phyloP scores from a whole-genome alignment of 2,329 filamentous ascomycete species.

The Aspergillus glaucus region DNA sequence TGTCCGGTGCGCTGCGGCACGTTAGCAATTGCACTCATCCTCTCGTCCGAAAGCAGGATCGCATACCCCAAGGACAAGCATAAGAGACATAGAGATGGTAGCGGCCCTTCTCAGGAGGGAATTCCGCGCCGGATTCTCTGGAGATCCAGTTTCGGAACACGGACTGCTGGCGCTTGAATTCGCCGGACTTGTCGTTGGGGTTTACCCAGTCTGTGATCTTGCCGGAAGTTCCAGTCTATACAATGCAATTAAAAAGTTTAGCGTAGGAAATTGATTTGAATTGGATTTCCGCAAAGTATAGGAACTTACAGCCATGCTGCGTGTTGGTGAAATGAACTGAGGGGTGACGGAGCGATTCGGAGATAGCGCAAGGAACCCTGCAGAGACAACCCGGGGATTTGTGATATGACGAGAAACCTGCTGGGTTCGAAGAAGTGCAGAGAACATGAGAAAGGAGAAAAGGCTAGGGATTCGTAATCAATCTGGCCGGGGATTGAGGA shows the following conservation, averaged over 20 bases:
- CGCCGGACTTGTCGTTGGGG: constrained; percentile 69
- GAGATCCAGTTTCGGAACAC: constrained; percentile 78
- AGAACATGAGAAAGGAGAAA: constrained; percentile 17
- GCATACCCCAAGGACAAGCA: constrained; percentile 76
- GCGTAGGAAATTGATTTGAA: not conserved
- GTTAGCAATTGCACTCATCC: not conserved
- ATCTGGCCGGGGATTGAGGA: not conserved
- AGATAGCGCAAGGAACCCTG: constrained; percentile 8
- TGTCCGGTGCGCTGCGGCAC: constrained; percentile 64
- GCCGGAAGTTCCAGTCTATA: constrained; percentile 22
- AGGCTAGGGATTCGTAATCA: not conserved
- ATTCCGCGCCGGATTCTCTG: constrained; percentile 62
- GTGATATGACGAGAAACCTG: constrained; percentile 15
- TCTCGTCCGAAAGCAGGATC: not conserved
- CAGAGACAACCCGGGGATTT: constrained; percentile 8
- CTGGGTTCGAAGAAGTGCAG: constrained; percentile 14
- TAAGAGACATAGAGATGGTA: constrained; percentile 96
- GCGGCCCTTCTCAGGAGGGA: constrained; percentile 76
- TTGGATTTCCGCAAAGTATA: not conserved
- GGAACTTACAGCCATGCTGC: constrained; percentile 31
- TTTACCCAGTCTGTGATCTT: constrained; percentile 81
- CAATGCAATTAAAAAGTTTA: not conserved
- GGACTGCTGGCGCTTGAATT: constrained; percentile 85
- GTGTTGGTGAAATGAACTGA: constrained; percentile 10
- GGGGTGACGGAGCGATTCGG: constrained; percentile 15